phyloP scores from a whole-genome alignment of 768 basidiomycete species.

The Pholiota molesta region DNA sequence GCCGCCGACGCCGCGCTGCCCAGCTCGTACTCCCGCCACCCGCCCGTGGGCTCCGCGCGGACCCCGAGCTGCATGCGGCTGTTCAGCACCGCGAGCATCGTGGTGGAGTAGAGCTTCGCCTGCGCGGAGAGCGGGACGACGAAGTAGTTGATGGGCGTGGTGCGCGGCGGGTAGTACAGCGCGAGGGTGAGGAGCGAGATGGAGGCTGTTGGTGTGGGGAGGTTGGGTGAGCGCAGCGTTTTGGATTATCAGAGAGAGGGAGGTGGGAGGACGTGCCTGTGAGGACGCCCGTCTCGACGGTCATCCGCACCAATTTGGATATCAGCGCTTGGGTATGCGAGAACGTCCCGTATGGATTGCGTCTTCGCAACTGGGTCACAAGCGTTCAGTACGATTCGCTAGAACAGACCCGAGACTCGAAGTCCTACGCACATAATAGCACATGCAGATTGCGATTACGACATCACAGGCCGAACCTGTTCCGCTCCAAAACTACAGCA shows the following conservation, averaged over 20 bases:
- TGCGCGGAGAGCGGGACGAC: neutral
- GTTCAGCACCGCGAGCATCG: neutral
- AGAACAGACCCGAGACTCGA: neutral
- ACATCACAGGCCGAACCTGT: neutral
- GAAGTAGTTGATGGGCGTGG: neutral
- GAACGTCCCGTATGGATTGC: neutral
- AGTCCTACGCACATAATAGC: neutral
- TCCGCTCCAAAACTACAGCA: neutral
- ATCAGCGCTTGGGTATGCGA: neutral
- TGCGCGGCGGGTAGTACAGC: neutral
- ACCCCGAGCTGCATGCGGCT: neutral
- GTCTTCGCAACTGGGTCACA: neutral
- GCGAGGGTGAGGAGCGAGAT: neutral
- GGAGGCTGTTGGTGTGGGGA: neutral
- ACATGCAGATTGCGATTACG: neutral
- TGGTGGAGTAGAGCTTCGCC: neutral
- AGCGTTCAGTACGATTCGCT: neutral
- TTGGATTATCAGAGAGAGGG: neutral
- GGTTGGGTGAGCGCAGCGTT: neutral
- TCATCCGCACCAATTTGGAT: neutral
- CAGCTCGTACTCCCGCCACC: neutral
- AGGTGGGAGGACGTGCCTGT: neutral
- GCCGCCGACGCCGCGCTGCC: too few relatives aligned
- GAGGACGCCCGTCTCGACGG: neutral
- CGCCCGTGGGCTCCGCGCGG: neutral